Base-by-base conservation (phyloP, 768 basidiomycete genomes). In the Amanita subjunquillea region DNA sequence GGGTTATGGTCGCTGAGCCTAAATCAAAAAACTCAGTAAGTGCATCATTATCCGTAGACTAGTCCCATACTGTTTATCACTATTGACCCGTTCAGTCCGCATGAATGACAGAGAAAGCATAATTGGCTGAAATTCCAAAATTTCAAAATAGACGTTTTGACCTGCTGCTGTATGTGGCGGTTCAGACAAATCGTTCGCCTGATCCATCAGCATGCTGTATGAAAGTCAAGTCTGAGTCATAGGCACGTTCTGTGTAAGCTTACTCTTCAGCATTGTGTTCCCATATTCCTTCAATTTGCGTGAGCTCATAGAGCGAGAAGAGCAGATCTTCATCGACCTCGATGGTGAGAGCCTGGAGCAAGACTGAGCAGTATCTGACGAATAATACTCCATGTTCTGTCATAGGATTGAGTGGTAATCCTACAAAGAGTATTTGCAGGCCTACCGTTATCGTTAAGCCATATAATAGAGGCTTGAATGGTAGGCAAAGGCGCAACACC, bases 311-410 rank as follows among this genome's bases (percentile, higher is more conserved):
- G 8, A 98, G 67, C 0, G 94, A 82, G 60, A 92, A 97, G 37
- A 98, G 66, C 56, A 99, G 83, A 67, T 98, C 96, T 68, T 99
- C 96, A 63, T 99, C 96, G n/a, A 89, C 79, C 62, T 97, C 93
- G 13, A 99, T 82, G 0, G 92, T 96, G 66, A 98, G 72, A 2
- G 94, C 90, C 63, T 99, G 96, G 13, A 99, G 71, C 12, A 99
- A 70, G 48, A 98, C 79, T 2, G 94, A 94, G 50, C 91, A 95
- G 62, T 98, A 98, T 68, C 98, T 98, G 71, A 99, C 77, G 65
- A 96, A 98, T n/a, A 91, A 67, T 7, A 99, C 96, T 15, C 96
- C 96, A 58, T 98, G 96, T n/a, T 86, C 96, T 99, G 48, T 32
- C 50, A 39, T 10, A 46, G 48, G 25, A 32, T 34, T 48, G 30